Conservation (phyloP, 345 rosid species). For the Pistacia integerrima region DNA sequence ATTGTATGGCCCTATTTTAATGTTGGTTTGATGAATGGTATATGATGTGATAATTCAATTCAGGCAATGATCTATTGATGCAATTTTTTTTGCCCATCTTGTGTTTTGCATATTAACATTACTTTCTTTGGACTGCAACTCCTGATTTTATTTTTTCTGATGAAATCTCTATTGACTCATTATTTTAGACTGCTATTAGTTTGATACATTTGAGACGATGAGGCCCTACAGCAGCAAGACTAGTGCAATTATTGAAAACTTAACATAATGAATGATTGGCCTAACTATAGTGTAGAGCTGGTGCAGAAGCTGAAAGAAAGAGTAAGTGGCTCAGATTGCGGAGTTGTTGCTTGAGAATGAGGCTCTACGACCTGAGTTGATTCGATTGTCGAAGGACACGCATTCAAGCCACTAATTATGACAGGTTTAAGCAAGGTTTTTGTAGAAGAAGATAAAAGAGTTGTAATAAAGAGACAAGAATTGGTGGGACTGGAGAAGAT, state of each 20-base stretch:
- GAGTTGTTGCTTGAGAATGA: conserved; percentile 53
- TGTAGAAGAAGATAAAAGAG: not conserved
- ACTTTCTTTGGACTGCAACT: not conserved
- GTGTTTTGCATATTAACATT: not conserved
- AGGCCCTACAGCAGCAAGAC: conserved; percentile 55
- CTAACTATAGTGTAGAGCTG: conserved; percentile 37
- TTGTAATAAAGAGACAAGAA: not conserved
- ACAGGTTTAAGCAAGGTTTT: no score
- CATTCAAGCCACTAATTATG: conserved; percentile 27
- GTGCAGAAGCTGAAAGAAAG: conserved; percentile 48
- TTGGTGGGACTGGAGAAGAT: not conserved
- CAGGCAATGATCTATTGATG: no score
- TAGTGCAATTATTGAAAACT: conserved; percentile 48
- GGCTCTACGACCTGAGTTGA: conserved; percentile 50
- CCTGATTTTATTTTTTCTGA: not conserved
- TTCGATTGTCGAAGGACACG: conserved; percentile 41
- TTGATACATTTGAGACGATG: conserved; percentile 37
- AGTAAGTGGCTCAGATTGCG: conserved; percentile 48
- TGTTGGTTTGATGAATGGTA: no score
- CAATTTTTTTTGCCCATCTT: not conserved
- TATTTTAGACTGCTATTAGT: conserved; percentile 19
- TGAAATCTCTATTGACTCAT: no score
- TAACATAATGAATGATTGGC: conserved; percentile 44
- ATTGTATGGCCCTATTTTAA: no score
- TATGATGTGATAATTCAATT: no score